Base-by-base conservation (phyloP, 352 stramenopile genomes). In the Phytophthora rubi region DNA sequence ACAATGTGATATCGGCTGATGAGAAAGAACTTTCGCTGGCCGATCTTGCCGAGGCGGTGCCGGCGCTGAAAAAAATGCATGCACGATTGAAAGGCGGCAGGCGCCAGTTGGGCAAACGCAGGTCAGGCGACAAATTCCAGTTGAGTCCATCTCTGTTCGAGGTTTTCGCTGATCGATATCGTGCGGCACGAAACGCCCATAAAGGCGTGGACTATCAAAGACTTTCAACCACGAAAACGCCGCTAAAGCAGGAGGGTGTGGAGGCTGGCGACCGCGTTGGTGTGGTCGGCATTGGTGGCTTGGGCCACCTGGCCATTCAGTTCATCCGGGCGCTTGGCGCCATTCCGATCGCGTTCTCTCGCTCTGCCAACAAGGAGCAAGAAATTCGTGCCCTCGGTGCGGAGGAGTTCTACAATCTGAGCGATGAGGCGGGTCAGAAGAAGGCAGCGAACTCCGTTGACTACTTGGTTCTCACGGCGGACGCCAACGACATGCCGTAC, bases 371-470 rank as follows among this genome's bases (percentile, higher is more conserved):
- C 21, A 67, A 67, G 30, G 60, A 67, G n/a, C 48, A 65, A 23
- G 48, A 59, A n/a, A 16, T 65, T 9, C 48, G 33, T 18, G 47
- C 59, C 42, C 59, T 65, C 7, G 59, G 59, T 18, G 59, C 59
- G 10, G 23, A 33, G 9, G 60, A 67, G 37, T 67, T 60, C 37
- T 67, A 60, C 60, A 67, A 64, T 13, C 12, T 64, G 47, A 65
- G 58, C 30, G 35, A 51, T 5, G 28, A 59, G 52, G 51, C n/a
- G 4, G 37, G 60, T 2, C 49, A 66, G 48, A 60, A 67, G 51
- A 67, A 67, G 51, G 60, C 49, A 3, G 37, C 39, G 16, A 44
- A 44, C 16, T 59, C 51, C 0, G 51, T 67, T 3, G 60, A 60
- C 39, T 67, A 23, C 39, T 52, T 67, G 2, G 15, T 67, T 6